These are phyloP conservation scores for Suillus plorans DNA, from an alignment of 768 basidiomycete genomes.

Conservation along the genomic window DNA sequence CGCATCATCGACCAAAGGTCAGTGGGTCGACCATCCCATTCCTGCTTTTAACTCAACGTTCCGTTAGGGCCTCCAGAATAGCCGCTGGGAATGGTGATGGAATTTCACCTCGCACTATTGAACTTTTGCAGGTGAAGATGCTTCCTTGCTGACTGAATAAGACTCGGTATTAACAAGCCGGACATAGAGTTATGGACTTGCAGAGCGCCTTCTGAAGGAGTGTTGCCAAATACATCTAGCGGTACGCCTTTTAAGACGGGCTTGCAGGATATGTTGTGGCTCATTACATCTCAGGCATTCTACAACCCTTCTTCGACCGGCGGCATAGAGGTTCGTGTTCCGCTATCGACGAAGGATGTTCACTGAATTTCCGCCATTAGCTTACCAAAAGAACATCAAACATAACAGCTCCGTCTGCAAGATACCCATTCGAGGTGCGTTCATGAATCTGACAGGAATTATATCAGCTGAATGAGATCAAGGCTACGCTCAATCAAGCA, in stretches of 20 bases:
- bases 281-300: slow-evolving; percentile 51
- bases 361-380: slow-evolving; percentile 32
- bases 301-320: slow-evolving; percentile 65
- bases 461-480: neutral
- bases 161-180: neutral
- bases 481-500: slow-evolving; percentile 35
- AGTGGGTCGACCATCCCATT: slow-evolving; percentile 2
- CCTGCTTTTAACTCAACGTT: neutral
- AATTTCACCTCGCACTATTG: slow-evolving; percentile 29
- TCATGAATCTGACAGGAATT: neutral
- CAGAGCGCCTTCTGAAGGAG: slow-evolving; percentile 57
- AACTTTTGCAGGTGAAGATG: slow-evolving; percentile 44
- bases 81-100: slow-evolving; percentile 27
- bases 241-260: slow-evolving; percentile 38
- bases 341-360: neutral
- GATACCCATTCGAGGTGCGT: slow-evolving; percentile 69
- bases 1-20: slow-evolving; percentile 42
- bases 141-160: neutral
- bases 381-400: slow-evolving; percentile 61
- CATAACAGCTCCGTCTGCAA: slow-evolving; percentile 56
- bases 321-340: slow-evolving; percentile 53
- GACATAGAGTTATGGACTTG: slow-evolving; percentile 71
- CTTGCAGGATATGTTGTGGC: neutral
- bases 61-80: slow-evolving; percentile 16
- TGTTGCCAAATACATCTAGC: slow-evolving; percentile 67